These are phyloP conservation scores for Fraxinus quadrangulata DNA, from an alignment of 257 asterid genomes.

Conservation along the genomic window DNA sequence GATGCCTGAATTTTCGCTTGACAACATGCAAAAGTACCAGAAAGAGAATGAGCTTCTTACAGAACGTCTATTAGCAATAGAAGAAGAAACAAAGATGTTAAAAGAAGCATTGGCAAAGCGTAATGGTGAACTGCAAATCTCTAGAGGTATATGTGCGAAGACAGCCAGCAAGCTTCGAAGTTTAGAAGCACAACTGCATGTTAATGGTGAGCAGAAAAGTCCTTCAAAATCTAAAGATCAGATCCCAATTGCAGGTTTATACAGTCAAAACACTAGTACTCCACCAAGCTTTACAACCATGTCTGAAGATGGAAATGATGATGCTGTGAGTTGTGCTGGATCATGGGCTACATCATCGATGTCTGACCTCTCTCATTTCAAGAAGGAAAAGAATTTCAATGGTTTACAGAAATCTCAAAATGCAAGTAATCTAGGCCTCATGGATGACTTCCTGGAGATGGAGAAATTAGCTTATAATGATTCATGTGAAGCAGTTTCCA, in stretches of 20 bases:
- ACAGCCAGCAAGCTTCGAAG: conserved; percentile 74
- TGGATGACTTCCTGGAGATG: conserved; percentile 99
- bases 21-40: conserved; percentile 57
- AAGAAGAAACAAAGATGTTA: conserved; percentile 92
- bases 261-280: conserved; percentile 43
- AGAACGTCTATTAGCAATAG: conserved; percentile 77
- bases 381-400: conserved; percentile 64
- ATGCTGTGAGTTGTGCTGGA: conserved; percentile 68
- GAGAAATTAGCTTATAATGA: conserved; percentile 82
- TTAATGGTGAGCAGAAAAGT: conserved; percentile 56
- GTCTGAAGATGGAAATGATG: conserved; percentile 88
- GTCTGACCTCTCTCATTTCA: conserved; percentile 62
- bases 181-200: conserved; percentile 70
- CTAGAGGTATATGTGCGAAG: conserved; percentile 72
- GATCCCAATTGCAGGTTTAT: conserved; percentile 41
- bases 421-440: conserved; percentile 67
- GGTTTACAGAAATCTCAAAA: conserved; percentile 64
- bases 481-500: conserved; percentile 45
- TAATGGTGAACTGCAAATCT: conserved; percentile 79
- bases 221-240: conserved; percentile 39
- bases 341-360: conserved; percentile 66
- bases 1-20: conserved; percentile 64
- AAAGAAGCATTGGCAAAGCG: conserved; percentile 94
- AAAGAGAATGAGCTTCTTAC: conserved; percentile 78
- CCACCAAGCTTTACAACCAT: conserved; percentile 66